Percentiles rank a stretch among this genome's conserved stretches.
Conservation (phyloP, 768 basidiomycete genomes). For the Psilocybe sp. region DNA sequence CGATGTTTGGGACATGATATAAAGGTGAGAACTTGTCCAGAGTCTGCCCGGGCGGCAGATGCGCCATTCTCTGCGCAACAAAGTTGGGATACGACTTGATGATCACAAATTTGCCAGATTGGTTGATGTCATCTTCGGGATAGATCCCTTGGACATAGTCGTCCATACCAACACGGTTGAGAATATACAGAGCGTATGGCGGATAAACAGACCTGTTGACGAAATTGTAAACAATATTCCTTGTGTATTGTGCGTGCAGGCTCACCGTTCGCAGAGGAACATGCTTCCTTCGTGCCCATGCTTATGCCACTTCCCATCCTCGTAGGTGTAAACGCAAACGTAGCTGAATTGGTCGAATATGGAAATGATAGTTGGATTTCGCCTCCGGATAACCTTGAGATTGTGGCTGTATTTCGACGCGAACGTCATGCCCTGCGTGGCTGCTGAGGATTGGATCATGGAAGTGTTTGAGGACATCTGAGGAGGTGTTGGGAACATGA, state of each 20-base stretch:
- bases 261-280: constrained; percentile 84
- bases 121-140: constrained; percentile 73
- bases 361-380: constrained; percentile 75
- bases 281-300: constrained; percentile 85
- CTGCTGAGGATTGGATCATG: constrained; percentile 19
- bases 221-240: constrained; percentile 12
- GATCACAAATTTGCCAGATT: constrained; percentile 65
- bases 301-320: constrained; percentile 77
- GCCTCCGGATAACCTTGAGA: constrained; percentile 74
- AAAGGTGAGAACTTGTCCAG: constrained; percentile 47
- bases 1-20: constrained; percentile 45
- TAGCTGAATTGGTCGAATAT: constrained; percentile 89
- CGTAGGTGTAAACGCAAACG: constrained; percentile 78
- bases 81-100: constrained; percentile 73
- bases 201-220: constrained; percentile 65
- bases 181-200: constrained; percentile 80
- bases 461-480: constrained; percentile 13
- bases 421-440: constrained; percentile 55
- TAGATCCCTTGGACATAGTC: constrained; percentile 74
- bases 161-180: constrained; percentile 78
- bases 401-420: constrained; percentile 70
- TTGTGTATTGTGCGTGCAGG: constrained; percentile 14
- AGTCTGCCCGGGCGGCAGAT: constrained; percentile 29
- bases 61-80: constrained; percentile 46
- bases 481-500: constrained; percentile 1